Evolutionary conservation across 257 asterid species (phyloP).

Genomic region (Euphrasia confusa): DNA sequence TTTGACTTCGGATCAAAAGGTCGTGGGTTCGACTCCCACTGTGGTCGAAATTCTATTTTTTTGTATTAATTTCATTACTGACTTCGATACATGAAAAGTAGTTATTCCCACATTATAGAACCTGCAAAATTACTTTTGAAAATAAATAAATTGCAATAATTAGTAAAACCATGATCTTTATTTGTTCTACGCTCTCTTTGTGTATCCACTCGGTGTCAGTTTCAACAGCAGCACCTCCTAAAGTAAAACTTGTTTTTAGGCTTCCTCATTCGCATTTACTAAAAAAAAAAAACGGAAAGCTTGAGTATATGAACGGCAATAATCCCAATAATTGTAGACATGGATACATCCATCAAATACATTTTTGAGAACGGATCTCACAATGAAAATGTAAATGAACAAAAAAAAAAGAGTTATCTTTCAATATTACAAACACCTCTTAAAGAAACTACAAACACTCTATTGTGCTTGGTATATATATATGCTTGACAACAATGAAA

Average conservation of each 20-base stretch:
- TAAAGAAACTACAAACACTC: not conserved
- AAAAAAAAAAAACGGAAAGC: not conserved
- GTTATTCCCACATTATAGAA: too few species aligned
- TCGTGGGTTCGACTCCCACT: constrained; percentile 99
- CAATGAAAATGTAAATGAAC: too few species aligned
- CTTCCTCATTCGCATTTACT: constrained; percentile 30
- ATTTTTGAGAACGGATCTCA: too few species aligned
- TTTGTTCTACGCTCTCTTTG: too few species aligned
- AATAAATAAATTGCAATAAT: too few species aligned
- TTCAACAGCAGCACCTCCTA: constrained; percentile 5
- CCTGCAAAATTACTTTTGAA: too few species aligned
- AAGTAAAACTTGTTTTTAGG: not conserved
- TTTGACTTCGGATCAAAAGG: constrained; percentile 99
- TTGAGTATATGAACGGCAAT: too few species aligned
- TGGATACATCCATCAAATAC: too few species aligned
- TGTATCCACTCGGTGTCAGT: too few species aligned
- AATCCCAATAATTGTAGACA: too few species aligned
- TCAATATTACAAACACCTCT: not conserved
- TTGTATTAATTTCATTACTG: too few species aligned
- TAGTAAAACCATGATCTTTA: not conserved
- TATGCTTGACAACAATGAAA: not conserved
- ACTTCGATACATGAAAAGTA: too few species aligned
- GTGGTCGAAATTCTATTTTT: constrained; percentile 50
- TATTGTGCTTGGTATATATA: not conserved
- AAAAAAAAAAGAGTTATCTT: not conserved